phyloP scores from a whole-genome alignment of 805 yeast species.

The Yarrowia phangngaensis region DNA sequence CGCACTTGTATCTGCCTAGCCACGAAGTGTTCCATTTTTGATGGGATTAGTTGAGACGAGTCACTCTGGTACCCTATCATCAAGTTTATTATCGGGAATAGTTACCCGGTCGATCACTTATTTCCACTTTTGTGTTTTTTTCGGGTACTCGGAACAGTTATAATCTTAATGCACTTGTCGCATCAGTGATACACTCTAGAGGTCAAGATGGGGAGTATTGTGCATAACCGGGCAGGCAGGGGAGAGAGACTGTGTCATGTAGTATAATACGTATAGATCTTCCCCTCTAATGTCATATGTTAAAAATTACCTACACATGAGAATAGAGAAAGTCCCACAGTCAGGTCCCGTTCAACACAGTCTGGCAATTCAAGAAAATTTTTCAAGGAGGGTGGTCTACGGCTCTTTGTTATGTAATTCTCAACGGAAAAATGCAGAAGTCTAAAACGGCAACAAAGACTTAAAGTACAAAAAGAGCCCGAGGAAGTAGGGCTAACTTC shows the following conservation, averaged over 20 bases:
- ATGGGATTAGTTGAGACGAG: too few species aligned
- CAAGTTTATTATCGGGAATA: too few species aligned
- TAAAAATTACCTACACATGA: too few species aligned
- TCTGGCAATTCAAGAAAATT: conserved; percentile 5
- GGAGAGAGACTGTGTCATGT: conserved; percentile 1
- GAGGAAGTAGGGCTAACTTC: not conserved
- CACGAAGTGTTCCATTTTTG: too few species aligned
- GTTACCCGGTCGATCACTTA: conserved; percentile 9
- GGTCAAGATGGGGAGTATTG: conserved; percentile 18
- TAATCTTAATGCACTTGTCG: conserved; percentile 21
- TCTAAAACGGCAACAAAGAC: conserved; percentile 1
- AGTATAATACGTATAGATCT: not conserved
- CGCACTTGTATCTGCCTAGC: too few species aligned
- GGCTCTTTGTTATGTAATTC: conserved; percentile 26
- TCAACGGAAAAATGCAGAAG: conserved; percentile 27
- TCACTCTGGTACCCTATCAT: too few species aligned
- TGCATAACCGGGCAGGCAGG: conserved; percentile 10
- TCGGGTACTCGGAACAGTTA: conserved; percentile 25
- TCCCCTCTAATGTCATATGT: too few species aligned
- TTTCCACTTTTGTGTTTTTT: conserved; percentile 13
- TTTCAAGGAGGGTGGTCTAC: conserved; percentile 21
- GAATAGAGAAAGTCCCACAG: too few species aligned
- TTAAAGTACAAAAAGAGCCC: conserved; percentile 13
- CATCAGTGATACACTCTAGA: conserved; percentile 21
- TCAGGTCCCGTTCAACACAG: too few species aligned